These are phyloP conservation scores for Paramecium pentaurelia DNA, from an alignment of 73 alveolate genomes.

Conservation along the genomic window DNA sequence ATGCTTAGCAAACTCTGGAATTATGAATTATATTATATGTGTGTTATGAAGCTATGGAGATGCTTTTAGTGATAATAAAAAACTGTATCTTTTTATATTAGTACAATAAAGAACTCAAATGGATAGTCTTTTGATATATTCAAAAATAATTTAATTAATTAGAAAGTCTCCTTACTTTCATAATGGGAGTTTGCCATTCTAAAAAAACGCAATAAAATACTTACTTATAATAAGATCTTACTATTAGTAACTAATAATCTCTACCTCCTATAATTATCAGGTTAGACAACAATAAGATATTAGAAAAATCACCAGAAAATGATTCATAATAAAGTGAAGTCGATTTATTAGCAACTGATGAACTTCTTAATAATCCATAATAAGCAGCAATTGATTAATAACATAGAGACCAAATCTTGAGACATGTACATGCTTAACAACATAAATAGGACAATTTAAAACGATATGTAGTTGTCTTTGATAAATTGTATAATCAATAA, in stretches of 20 bases:
- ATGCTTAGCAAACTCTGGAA: not conserved
- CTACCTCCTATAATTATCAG: not conserved
- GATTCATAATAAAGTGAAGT: not conserved
- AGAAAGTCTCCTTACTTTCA: constrained; percentile 16
- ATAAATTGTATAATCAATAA: not conserved
- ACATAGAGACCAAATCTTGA: not conserved
- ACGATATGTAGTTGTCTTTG: not conserved
- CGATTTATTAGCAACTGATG: constrained; percentile 2
- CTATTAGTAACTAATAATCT: not conserved
- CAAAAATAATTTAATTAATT: not conserved
- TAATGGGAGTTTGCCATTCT: constrained; percentile 1
- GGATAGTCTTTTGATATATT: not conserved
- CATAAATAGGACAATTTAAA: not conserved
- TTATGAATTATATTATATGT: too few relatives aligned
- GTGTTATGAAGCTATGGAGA: not conserved
- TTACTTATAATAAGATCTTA: not conserved
- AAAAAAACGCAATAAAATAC: not conserved
- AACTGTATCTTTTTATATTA: not conserved
- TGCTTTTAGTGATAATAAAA: not conserved
- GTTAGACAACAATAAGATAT: not conserved
- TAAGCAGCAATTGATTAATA: not conserved
- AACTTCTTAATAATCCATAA: not conserved
- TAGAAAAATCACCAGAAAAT: not conserved
- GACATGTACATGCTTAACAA: not conserved
- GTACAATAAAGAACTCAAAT: not conserved